These are phyloP conservation scores for Malus domestica DNA, from an alignment of 306 rosid genomes.

Conservation along the genomic window DNA sequence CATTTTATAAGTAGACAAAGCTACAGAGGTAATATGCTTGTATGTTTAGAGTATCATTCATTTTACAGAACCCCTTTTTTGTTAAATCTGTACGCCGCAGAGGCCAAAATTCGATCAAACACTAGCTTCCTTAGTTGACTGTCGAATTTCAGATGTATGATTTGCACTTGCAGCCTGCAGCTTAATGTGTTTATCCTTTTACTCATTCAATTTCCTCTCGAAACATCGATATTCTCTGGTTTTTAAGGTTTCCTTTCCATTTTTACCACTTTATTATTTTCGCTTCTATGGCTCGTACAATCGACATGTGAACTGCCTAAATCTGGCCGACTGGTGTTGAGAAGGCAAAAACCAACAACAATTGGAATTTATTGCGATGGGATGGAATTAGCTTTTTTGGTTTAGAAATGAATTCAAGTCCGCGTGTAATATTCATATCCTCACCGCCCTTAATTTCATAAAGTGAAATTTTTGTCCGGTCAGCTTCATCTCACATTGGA, in stretches of 20 bases:
- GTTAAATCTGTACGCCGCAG: neutral
- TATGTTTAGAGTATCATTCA: slow-evolving; percentile 19
- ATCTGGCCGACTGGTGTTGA: neutral
- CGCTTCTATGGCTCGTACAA: neutral
- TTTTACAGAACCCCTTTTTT: neutral
- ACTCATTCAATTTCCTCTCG: neutral
- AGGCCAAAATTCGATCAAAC: neutral
- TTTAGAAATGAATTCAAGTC: slow-evolving; percentile 5
- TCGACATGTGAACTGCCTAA: neutral
- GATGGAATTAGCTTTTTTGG: slow-evolving; percentile 20
- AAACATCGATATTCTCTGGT: neutral
- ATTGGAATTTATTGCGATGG: slow-evolving; percentile 10
- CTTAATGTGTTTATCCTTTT: neutral
- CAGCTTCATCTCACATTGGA: neutral
- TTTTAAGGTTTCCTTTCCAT: neutral
- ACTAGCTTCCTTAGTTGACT: neutral
- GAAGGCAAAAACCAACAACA: neutral
- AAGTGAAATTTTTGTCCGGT: neutral
- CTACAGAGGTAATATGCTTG: slow-evolving; percentile 10
- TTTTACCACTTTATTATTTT: neutral
- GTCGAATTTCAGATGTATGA: neutral
- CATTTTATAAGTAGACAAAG: slow-evolving; percentile 20
- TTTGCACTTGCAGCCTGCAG: neutral
- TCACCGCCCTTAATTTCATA: neutral
- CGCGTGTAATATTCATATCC: slow-evolving; percentile 24